Conservation (phyloP, 805 yeast species). For the Suhomyces prunicola region DNA sequence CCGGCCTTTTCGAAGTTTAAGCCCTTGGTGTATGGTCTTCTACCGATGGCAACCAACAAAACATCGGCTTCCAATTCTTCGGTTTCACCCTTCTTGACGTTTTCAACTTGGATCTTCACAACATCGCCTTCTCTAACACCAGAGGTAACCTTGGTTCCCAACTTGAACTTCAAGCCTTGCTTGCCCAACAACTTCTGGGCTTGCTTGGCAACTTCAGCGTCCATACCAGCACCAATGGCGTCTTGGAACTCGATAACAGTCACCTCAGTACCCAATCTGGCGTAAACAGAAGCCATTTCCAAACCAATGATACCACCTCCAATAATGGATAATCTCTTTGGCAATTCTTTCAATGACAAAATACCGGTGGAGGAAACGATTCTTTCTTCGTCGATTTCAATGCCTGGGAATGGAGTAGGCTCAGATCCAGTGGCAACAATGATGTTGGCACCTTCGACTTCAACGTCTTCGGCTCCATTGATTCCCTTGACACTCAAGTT, state of each 20-base stretch:
- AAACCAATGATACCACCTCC: slow-evolving; percentile 99
- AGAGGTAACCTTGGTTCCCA: slow-evolving; percentile 84
- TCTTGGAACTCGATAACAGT: slow-evolving; percentile 88
- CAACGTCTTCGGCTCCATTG: slow-evolving; percentile 73
- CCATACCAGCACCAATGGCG: slow-evolving; percentile 98
- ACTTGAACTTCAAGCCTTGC: slow-evolving; percentile 93
- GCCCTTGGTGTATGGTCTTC: slow-evolving; percentile 95
- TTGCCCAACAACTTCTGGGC: slow-evolving; percentile 87
- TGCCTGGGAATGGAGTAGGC: slow-evolving; percentile 98
- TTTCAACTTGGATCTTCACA: slow-evolving; percentile 85
- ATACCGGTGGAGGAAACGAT: slow-evolving; percentile 96
- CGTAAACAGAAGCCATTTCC: slow-evolving; percentile 98
- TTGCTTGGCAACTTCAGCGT: slow-evolving; percentile 86
- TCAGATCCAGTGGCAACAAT: slow-evolving; percentile 98
- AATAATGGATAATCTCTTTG: slow-evolving; percentile 86
- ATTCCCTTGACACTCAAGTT: slow-evolving; percentile 77
- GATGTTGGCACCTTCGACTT: slow-evolving; percentile 78
- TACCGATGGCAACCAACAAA: slow-evolving; percentile 94
- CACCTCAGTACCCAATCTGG: slow-evolving; percentile 92
- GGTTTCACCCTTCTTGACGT: slow-evolving; percentile 79
- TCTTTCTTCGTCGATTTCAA: slow-evolving; percentile 92
- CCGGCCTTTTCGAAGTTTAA: slow-evolving; percentile 86
- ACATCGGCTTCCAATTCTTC: slow-evolving; percentile 86
- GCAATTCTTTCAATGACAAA: slow-evolving; percentile 78
- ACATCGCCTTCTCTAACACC: slow-evolving; percentile 87